Evolutionary conservation across 1,284 basidiomycete species (phyloP).

Genomic region (Ustilago vetiveriae): DNA sequence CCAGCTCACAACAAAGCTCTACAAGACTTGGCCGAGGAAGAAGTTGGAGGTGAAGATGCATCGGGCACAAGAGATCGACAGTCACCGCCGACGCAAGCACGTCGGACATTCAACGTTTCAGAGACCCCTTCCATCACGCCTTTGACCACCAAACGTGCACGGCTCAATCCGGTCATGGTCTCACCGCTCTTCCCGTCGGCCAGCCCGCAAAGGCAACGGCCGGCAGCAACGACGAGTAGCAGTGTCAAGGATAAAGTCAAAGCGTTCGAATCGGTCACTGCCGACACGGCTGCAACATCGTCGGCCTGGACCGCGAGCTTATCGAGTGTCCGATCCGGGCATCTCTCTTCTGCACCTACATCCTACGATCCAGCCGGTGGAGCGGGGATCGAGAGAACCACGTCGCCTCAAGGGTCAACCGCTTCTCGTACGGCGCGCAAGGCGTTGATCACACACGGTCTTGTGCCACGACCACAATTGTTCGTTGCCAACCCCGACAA

Average conservation of each 20-base stretch:
- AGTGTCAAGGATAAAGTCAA: slow-evolving; percentile 50
- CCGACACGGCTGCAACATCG: background rate
- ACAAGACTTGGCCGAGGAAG: slow-evolving; percentile 17
- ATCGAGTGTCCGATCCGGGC: slow-evolving; percentile 16
- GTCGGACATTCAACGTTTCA: slow-evolving; percentile 24
- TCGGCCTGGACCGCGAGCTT: slow-evolving; percentile 28
- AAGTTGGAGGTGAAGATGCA: background rate
- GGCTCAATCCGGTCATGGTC: slow-evolving; percentile 49
- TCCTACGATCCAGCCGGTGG: background rate
- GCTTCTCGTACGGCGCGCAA: background rate
- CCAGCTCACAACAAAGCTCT: background rate
- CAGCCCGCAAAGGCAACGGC: background rate
- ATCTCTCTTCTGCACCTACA: background rate
- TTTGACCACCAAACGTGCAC: slow-evolving; percentile 55
- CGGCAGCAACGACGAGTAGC: background rate
- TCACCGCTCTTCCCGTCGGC: slow-evolving; percentile 45
- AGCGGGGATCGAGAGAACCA: slow-evolving; percentile 4
- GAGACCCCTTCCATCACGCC: slow-evolving; percentile 57
- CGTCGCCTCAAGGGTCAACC: background rate
- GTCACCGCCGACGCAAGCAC: background rate
- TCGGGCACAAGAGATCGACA: background rate
- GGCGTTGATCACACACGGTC: slow-evolving; percentile 15
- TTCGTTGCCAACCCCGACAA: slow-evolving; percentile 60
- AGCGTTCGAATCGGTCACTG: slow-evolving; percentile 41
- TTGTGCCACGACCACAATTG: slow-evolving; percentile 54